Evolutionary conservation across 331 rosid genomes (phyloP), one percentile per base, ranked within the genome.

Genomic region (Arachis monticola): DNA sequence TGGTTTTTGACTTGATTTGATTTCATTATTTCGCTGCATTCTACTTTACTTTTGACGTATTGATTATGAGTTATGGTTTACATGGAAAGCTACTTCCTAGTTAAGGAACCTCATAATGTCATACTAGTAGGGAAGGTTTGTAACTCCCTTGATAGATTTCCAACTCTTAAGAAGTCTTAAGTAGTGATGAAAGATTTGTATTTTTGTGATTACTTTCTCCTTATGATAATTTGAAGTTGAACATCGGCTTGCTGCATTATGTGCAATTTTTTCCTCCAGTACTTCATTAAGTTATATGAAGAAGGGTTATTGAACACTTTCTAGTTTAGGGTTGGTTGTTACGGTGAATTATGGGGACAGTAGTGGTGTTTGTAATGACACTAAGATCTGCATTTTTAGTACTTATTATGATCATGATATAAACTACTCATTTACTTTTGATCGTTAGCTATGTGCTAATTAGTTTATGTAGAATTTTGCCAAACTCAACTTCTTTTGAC

Each of bases 171-270:
- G 47, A 74, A 38, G 45, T 55, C 6, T 71, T 67, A 59, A 32
- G 48, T 32, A 44, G 69, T 46, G 27, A 51, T 1, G 45, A 35
- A 4, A 14, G 64, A 31, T 60, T 67, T 51, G 22, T 58, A 17
- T 5, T 0, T 50, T 14, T n/a, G 7, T 59, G 73, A 31, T 64
- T 56, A 14, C 10, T 56, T 65, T 57, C 47, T 75, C 22, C 13
- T 57, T n/a, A 41, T 41, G 62, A 41, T 41, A 55, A 53, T 73
- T 52, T 69, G 32, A 1, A 1, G 10, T 31, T 48, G 38, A 75
- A 27, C 22, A 66, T 62, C 52, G 35, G 75, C 69, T 70, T 40
- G 53, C 70, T 46, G 69, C 32, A 14, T 69, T 50, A 55, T 10
- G 64, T 75, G 14, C 5, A 41, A 62, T 12, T 38, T 63, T 42